Conservation (phyloP, 1,284 basidiomycete species). For the Pterulicium gracile region DNA sequence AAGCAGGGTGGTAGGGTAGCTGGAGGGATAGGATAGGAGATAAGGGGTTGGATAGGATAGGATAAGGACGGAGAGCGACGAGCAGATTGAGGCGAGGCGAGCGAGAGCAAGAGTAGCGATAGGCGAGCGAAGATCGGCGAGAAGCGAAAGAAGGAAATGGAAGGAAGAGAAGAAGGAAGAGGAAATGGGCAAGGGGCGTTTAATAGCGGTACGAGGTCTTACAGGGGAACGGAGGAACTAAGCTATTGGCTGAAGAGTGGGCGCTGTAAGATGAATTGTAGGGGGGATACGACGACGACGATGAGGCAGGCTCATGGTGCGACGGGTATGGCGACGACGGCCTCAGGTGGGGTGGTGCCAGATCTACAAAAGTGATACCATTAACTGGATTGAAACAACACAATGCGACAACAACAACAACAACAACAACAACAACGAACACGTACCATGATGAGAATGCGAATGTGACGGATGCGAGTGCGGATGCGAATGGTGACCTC, state of each 20-base stretch:
- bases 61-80: too few species aligned
- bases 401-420: not conserved
- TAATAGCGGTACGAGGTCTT: constrained; percentile 63
- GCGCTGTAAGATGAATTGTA: constrained; percentile 24
- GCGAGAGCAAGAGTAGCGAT: too few species aligned
- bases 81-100: too few species aligned
- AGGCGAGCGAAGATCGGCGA: too few species aligned
- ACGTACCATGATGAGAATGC: not conserved
- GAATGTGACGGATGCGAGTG: too few species aligned
- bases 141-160: too few species aligned
- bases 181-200: constrained; percentile 32
- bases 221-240: constrained; percentile 34
- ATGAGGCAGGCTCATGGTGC: constrained; percentile 23
- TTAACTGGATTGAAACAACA: too few species aligned
- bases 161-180: too few species aligned
- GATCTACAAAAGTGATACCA: not conserved
- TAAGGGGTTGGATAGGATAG: too few species aligned
- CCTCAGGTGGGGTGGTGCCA: constrained; percentile 6
- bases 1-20: too few species aligned
- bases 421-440: not conserved
- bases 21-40: too few species aligned
- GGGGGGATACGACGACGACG: constrained; percentile 23
- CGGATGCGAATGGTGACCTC: too few species aligned
- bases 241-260: constrained; percentile 28
- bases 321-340: constrained; percentile 21